Base-by-base conservation (phyloP, 768 basidiomycete genomes). In the Nidularia pulvinata region DNA sequence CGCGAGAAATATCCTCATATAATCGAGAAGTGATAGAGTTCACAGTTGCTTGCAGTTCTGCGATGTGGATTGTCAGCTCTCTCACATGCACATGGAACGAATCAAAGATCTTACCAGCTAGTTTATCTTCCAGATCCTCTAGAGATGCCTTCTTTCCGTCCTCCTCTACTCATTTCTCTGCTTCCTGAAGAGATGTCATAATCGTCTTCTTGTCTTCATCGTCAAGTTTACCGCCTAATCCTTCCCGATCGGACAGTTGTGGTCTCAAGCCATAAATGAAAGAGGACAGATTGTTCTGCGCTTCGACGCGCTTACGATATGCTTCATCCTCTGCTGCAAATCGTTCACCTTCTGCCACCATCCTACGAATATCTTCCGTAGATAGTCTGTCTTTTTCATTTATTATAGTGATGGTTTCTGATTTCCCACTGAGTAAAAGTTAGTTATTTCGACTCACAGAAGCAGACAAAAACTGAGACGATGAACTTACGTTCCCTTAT, bases 61-160 rank as follows among this genome's bases (percentile, higher is more conserved):
- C 53, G 55, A 52, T n/a, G 55, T 49, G 22, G 59, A 64, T 49
- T 13, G 44, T 49, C 43, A 33, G 54, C 33, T 45, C 36, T 43
- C 25, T 13, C 5, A 22, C 7, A 46, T 6, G 35, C 49, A 47
- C 7, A 16, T 22, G 7, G 42, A n/a, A 34, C 25, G n/a, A 44
- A 49, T 36, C 32, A 51, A 48, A 22, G 33, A 13, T 60, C 67
- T 5, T 50, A 71, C 73, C 77, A 32, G 72, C 68, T 57, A 90
- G 69, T 72, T 90, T 89, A 72, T 93, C 91, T 67, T 93, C 91
- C 46, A 91, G 70, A 49, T 91, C 89, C 55, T 90, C 89, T 36
- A 85, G 79, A 30, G 75, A 74, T 3, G 92, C 93, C 11, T 69
- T 69, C 46, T 78, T 69, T 9, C 83, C 81, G 62, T 86, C 74